Evolutionary conservation across 257 asterid genomes (phyloP).

Genomic region (Cinchona pubescens): DNA sequence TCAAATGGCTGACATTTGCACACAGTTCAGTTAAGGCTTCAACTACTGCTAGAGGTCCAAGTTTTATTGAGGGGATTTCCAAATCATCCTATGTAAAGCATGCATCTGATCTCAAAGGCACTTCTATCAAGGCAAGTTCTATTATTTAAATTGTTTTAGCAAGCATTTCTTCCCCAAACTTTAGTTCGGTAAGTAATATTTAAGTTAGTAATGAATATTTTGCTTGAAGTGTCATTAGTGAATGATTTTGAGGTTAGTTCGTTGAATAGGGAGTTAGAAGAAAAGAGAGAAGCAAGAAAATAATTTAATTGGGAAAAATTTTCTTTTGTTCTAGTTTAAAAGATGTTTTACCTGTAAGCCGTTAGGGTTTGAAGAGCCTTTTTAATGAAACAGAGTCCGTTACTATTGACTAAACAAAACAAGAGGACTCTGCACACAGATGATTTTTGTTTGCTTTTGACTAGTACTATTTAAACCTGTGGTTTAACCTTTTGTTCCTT

Average conservation of each 20-base stretch:
- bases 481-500: background rate
- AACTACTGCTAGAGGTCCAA: constrained; percentile 65
- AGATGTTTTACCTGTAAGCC: background rate
- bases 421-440: background rate
- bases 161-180: background rate
- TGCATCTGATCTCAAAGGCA: constrained; percentile 85
- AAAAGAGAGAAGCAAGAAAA: background rate
- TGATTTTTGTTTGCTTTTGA: background rate
- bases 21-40: constrained; percentile 49
- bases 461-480: background rate
- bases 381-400: too few relatives aligned
- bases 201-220: background rate
- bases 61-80: constrained; percentile 86
- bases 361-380: background rate
- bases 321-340: background rate
- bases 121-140: constrained; percentile 68
- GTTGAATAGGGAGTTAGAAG: background rate
- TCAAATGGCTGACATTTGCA: constrained; percentile 69
- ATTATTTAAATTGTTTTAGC: background rate
- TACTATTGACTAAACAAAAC: background rate
- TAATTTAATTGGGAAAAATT: background rate
- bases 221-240: background rate
- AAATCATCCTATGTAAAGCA: constrained; percentile 84
- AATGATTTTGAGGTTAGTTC: background rate
- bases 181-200: too few relatives aligned